A percentile compares a stretch with the other conserved stretches of the same genome.
phyloP scores from a whole-genome alignment of 108 stramenopile species.

The Cyclotella baltica region DNA sequence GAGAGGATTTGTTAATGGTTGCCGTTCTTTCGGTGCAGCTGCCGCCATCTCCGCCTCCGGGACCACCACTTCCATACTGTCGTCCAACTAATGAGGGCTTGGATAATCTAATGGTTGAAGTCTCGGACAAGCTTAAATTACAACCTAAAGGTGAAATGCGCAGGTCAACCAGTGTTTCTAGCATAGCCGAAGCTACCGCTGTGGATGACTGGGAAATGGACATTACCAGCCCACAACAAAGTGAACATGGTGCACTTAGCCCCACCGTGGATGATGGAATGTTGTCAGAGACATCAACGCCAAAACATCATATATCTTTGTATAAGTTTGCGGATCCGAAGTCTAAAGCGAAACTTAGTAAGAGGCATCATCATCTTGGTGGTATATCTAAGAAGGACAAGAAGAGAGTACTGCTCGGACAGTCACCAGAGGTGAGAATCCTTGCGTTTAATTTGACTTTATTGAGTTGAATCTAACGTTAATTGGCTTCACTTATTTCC shows the following conservation, averaged over 20 bases:
- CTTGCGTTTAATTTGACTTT: neutral
- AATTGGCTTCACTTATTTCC: neutral
- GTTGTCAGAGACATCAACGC: conserved; percentile 41
- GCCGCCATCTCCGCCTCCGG: conserved; percentile 39
- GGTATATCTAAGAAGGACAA: conserved; percentile 37
- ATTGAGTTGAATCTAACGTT: neutral
- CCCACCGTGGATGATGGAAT: conserved; percentile 15
- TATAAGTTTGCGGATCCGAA: conserved; percentile 40
- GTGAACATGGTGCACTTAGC: neutral
- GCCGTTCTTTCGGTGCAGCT: conserved; percentile 87
- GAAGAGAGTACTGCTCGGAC: conserved; percentile 39
- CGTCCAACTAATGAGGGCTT: conserved; percentile 23
- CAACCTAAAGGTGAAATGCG: conserved; percentile 30
- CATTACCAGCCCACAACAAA: conserved; percentile 4
- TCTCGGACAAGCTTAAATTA: conserved; percentile 37
- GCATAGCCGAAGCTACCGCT: conserved; percentile 51
- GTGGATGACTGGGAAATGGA: conserved; percentile 55
- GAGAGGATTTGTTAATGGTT: conserved; percentile 83
- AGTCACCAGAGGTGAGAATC: conserved; percentile 34
- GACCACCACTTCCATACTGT: conserved; percentile 22
- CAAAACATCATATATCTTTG: conserved; percentile 61
- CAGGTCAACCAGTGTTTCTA: conserved; percentile 45
- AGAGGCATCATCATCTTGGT: conserved; percentile 23
- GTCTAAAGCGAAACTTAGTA: conserved; percentile 29
- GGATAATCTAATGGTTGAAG: conserved; percentile 31